These are phyloP conservation scores for Agaricus sinodeliciosus DNA, from an alignment of 768 basidiomycete genomes.

Conservation along the genomic window DNA sequence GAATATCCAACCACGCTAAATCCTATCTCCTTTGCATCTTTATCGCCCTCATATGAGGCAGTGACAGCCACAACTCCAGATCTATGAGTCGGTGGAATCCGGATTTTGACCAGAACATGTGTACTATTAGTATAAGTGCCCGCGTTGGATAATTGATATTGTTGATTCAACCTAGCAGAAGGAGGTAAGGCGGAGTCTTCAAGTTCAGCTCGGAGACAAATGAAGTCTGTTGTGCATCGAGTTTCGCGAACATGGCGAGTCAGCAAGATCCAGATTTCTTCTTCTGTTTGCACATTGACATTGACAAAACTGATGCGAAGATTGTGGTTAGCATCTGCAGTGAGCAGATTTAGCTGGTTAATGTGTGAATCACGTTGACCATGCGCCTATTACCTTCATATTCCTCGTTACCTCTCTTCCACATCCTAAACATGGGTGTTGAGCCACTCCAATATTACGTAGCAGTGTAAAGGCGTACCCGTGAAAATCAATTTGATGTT, in stretches of 20 bases:
- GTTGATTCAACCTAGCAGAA: conserved; percentile 1
- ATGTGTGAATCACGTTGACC: conserved; percentile 2
- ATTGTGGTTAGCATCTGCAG: conserved; percentile 12
- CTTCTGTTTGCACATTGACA: not conserved
- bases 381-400: conserved; percentile 12
- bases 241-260: conserved; percentile 68
- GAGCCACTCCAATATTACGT: not conserved
- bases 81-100: conserved; percentile 26
- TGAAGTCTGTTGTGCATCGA: conserved; percentile 56
- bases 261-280: conserved; percentile 69
- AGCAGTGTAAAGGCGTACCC: conserved; percentile 40
- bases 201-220: conserved; percentile 50
- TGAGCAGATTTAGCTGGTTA: conserved; percentile 28
- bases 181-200: conserved; percentile 30
- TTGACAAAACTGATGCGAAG: conserved; percentile 7
- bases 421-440: conserved; percentile 32
- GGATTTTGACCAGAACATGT: conserved; percentile 38
- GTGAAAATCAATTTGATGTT: conserved; percentile 47
- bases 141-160: conserved; percentile 17
- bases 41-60: conserved; percentile 60
- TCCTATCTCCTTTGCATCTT: conserved; percentile 43
- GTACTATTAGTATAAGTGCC: conserved; percentile 49
- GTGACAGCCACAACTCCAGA: conserved; percentile 45
- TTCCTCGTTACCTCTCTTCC: conserved; percentile 31
- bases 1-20: conserved; percentile 67